Evolutionary conservation across 2,329 filamentous ascomycete genomes (phyloP).

Genomic region (Colletotrichum chrysophilum): DNA sequence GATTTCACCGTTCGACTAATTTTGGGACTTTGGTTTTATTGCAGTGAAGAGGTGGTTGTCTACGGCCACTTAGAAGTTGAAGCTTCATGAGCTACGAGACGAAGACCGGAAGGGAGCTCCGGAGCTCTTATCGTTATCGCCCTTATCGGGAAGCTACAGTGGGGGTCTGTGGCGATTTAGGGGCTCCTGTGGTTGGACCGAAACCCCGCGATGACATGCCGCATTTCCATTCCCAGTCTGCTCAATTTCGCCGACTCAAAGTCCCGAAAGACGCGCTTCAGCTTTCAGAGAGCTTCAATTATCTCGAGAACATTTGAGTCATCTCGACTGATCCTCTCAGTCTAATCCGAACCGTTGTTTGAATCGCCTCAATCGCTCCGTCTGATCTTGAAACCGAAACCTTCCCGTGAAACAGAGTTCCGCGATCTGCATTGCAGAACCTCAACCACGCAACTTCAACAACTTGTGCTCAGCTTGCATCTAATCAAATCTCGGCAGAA

Average conservation of each 20-base stretch:
- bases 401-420: conserved; percentile 1
- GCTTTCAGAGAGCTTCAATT: neutral
- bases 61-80: neutral
- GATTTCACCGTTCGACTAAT: neutral
- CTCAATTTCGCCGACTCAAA: neutral
- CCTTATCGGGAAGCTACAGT: neutral
- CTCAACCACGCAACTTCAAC: neutral
- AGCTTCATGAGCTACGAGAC: neutral
- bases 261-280: neutral
- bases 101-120: neutral
- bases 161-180: neutral
- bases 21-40: neutral
- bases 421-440: neutral
- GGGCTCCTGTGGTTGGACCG: neutral
- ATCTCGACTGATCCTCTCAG: neutral
- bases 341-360: neutral
- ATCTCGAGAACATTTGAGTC: neutral
- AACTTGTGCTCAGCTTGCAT: neutral
- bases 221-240: neutral
- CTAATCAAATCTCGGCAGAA: neutral
- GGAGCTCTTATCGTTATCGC: neutral
- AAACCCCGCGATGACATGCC: conserved; percentile 1
- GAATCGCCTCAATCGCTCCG: neutral
- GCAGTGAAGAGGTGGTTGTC: neutral
- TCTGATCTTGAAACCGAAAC: conserved; percentile 7